Base-by-base conservation (phyloP, 1,139 yeast genomes). In the Protomyces inundatus region DNA sequence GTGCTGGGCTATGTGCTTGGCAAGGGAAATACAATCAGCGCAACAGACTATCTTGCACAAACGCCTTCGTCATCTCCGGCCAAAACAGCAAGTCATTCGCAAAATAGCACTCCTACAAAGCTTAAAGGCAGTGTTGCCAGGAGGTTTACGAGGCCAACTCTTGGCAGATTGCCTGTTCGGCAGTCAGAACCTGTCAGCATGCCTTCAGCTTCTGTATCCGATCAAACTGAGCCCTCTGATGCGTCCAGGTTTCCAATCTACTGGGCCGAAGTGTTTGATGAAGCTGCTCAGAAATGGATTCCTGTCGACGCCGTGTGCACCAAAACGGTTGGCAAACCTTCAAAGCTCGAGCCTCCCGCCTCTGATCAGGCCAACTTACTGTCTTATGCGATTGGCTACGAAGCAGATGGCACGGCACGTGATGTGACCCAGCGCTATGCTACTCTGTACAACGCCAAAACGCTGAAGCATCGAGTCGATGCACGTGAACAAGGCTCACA, bases 251-350 rank as follows among this genome's bases (percentile, higher is more conserved):
- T 77, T 71, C 98, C 98, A 0, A 79, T 90, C 0, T 90, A 87
- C 71, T 93, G 98, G 98, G 85, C 84, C 14, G 99, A 93, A 73
- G 97, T 88, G 0, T 93, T 96, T 95, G 93, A 93, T 73, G 81
- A 81, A 60, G 83, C 81, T 66, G 75, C 84, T 4, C 81, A 84
- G 66, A 82, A 81, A 67, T 91, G 97, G 96, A 81, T 90, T n/a
- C 84, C 95, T 3, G 79, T 90, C 0, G 98, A 93, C 70, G 95
- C 97, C 0, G 77, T 86, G 0, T 85, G 84, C 23, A 80, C 85
- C 55, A 76, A 82, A 64, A 75, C 81, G 0, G 83, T 91, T 30
- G 97, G 90, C 71, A 80, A 86, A n/a, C 85, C 91, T 0, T 82
- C 91, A 5, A 80, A 82, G 64, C 79, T 93, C 40, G 97, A 91